phyloP scores from a whole-genome alignment of 768 basidiomycete species.

The Mycena venus region DNA sequence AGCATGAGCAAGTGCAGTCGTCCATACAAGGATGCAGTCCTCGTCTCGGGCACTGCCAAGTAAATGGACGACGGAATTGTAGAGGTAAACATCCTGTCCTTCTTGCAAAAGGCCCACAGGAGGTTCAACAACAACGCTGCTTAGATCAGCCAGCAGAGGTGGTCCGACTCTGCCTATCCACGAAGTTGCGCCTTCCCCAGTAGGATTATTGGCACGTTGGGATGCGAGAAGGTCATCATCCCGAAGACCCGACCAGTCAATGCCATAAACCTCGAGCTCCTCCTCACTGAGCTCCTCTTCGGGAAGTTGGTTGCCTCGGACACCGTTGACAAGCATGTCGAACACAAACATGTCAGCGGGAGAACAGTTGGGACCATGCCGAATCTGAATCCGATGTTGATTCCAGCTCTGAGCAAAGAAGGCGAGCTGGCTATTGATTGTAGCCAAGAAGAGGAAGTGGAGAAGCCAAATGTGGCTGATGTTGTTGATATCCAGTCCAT shows the following conservation, averaged over 20 bases:
- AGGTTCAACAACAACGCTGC: conserved; percentile 1
- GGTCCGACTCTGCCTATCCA: background rate
- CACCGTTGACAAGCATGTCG: conserved; percentile 47
- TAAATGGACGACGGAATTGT: background rate
- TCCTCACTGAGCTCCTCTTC: conserved; percentile 12
- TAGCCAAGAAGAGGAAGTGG: no score
- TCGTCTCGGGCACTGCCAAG: conserved; percentile 3
- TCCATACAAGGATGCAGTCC: conserved; percentile 8
- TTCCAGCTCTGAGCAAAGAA: no score
- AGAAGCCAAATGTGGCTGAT: background rate
- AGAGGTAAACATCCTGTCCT: background rate
- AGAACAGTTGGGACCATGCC: conserved; percentile 30
- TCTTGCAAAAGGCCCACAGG: background rate
- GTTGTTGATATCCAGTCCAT: background rate
- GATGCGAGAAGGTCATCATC: conserved; percentile 3
- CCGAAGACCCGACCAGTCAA: conserved; percentile 30
- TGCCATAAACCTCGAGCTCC: conserved; percentile 32
- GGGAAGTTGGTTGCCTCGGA: conserved; percentile 37
- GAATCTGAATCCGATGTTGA: conserved; percentile 42
- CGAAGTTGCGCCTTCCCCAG: no score
- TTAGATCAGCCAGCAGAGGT: background rate
- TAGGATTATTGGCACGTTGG: background rate
- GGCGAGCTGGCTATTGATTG: no score
- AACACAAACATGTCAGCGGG: conserved; percentile 43
- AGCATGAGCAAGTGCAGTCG: background rate